These are phyloP conservation scores for Astragalus membranaceus DNA, from an alignment of 306 rosid species.

Conservation along the genomic window DNA sequence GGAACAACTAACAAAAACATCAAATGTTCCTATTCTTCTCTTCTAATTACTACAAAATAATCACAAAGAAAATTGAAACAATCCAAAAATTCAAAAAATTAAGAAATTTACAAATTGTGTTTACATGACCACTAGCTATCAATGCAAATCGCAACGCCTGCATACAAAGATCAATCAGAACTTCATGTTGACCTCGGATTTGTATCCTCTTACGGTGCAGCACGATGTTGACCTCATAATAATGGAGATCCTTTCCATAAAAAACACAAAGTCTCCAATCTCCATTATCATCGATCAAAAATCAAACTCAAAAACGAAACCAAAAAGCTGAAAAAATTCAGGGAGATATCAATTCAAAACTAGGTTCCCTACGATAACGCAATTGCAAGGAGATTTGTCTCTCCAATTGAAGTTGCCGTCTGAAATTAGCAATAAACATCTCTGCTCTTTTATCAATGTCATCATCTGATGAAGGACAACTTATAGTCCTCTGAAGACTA, in stretches of 20 bases:
- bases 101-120: background rate
- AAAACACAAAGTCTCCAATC: conserved; percentile 3
- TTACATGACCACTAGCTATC: background rate
- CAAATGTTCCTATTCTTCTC: background rate
- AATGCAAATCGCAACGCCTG: too few species aligned
- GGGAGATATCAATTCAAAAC: conserved; percentile 34
- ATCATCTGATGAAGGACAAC: conserved; percentile 56
- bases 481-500: conserved; percentile 49
- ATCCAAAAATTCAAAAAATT: background rate
- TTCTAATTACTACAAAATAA: background rate
- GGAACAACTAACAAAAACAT: background rate
- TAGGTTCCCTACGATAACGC: conserved; percentile 35
- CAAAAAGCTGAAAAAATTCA: background rate
- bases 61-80: background rate
- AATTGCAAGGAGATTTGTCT: conserved; percentile 71
- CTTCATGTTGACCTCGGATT: background rate
- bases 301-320: background rate
- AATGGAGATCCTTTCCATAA: background rate
- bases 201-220: too few species aligned
- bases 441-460: conserved; percentile 70
- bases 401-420: conserved; percentile 63
- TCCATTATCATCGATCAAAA: background rate
- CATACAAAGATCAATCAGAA: background rate
- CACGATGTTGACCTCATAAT: background rate
- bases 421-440: conserved; percentile 60